Conservation (phyloP, 2,329 filamentous ascomycete species). For the Cercospora beticola region DNA sequence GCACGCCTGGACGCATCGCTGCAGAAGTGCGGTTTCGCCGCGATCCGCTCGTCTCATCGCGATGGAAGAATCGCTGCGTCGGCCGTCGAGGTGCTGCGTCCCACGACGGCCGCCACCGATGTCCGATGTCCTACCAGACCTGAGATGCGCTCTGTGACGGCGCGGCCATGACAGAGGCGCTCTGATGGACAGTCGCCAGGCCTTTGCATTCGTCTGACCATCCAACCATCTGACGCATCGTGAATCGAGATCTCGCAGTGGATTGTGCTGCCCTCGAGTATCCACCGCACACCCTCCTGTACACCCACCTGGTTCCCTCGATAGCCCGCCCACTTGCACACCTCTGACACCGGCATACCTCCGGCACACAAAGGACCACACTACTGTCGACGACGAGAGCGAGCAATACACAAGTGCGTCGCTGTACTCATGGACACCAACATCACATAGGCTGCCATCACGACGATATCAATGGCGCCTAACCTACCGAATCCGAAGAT, state of each 20-base stretch:
- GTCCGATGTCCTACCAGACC: conserved; percentile 2
- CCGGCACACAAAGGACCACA: background rate
- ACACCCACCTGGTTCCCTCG: background rate
- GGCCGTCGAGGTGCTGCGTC: background rate
- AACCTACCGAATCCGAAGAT: conserved; percentile 22
- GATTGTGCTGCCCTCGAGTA: background rate
- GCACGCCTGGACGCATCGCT: too few species aligned
- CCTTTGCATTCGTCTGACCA: background rate
- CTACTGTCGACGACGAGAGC: background rate
- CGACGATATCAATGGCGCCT: conserved; percentile 10
- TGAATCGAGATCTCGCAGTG: background rate
- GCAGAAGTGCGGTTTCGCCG: background rate
- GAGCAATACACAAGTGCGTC: conserved; percentile 24
- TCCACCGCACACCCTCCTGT: background rate
- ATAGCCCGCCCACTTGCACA: background rate
- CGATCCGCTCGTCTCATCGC: background rate
- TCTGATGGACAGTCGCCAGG: background rate
- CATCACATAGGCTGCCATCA: conserved; percentile 3
- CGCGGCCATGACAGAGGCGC: background rate
- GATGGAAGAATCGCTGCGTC: background rate
- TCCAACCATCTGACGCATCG: background rate
- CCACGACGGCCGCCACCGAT: background rate
- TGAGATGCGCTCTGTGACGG: conserved; percentile 5
- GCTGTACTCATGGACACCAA: conserved; percentile 13
- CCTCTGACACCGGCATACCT: background rate